phyloP scores from a whole-genome alignment of 495 filamentous ascomycete species.

The Hypomontagnella submonticulosa region DNA sequence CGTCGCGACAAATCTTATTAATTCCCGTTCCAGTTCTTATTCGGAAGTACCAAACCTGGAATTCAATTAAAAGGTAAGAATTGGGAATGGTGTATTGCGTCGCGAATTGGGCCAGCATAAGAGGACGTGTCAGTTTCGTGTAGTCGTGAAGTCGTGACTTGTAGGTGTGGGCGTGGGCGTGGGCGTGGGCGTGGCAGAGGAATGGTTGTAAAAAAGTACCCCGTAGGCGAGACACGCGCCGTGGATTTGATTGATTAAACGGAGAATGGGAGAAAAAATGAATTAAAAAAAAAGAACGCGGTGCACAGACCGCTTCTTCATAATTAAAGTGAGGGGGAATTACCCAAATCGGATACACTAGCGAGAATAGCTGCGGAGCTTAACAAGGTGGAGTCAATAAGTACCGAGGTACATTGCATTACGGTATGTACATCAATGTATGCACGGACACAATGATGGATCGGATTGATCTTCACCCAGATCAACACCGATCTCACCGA shows the following conservation, averaged over 20 bases:
- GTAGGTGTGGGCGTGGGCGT: too few relatives aligned
- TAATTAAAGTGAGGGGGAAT: slow-evolving; percentile 36
- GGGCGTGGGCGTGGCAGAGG: too few relatives aligned
- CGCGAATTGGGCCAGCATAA: slow-evolving; percentile 40
- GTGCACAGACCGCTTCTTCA: slow-evolving; percentile 34
- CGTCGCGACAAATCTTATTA: slow-evolving; percentile 50
- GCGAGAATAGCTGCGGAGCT: background rate
- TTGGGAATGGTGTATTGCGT: slow-evolving; percentile 49
- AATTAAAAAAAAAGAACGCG: slow-evolving; percentile 9
- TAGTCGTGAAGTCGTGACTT: slow-evolving; percentile 46
- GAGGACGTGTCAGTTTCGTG: slow-evolving; percentile 53
- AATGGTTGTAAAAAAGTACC: background rate
- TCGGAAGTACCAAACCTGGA: slow-evolving; percentile 42
- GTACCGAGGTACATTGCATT: background rate
- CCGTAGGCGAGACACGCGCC: slow-evolving; percentile 39
- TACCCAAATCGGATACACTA: slow-evolving; percentile 18
- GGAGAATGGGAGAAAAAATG: slow-evolving; percentile 6
- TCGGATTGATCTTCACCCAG: background rate
- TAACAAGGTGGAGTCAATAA: slow-evolving; percentile 11
- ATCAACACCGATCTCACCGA: too few relatives aligned
- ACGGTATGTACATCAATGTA: too few relatives aligned
- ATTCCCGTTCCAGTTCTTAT: slow-evolving; percentile 46
- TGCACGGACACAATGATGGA: too few relatives aligned
- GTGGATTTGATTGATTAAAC: background rate
- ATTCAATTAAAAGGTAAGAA: slow-evolving; percentile 53